A percentile compares a stretch with the other conserved stretches of the same genome.
These are phyloP conservation scores for Zoysia pacifica DNA, from an alignment of 176 grass and related monocot species.

Conservation along the genomic window DNA sequence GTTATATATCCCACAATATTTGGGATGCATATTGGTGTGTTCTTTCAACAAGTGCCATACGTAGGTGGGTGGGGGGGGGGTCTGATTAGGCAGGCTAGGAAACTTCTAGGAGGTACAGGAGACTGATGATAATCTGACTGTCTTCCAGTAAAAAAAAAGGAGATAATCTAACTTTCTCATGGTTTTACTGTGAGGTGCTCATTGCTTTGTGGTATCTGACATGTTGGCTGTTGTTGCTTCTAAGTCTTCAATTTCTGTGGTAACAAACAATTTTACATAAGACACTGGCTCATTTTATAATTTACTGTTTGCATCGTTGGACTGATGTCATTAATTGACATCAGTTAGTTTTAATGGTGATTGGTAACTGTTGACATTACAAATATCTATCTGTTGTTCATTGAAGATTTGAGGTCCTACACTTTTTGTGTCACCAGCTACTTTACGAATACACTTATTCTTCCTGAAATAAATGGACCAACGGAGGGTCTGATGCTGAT, in stretches of 20 bases:
- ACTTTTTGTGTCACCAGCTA: conserved; percentile 56
- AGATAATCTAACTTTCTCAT: conserved; percentile 1
- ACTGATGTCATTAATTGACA: conserved; percentile 17
- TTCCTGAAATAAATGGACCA: conserved; percentile 89
- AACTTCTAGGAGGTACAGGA: neutral
- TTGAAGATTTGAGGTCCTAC: conserved; percentile 1
- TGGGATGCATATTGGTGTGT: neutral
- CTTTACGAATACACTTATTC: conserved; percentile 96
- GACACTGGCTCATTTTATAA: neutral
- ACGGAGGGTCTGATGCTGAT: conserved; percentile 99
- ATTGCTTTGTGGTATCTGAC: neutral
- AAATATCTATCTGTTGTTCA: conserved; percentile 14
- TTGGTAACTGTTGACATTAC: conserved; percentile 19
- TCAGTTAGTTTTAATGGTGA: conserved; percentile 1
- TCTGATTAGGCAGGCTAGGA: neutral
- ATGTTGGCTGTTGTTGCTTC: neutral
- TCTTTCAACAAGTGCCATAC: neutral
- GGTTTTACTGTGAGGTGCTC: neutral
- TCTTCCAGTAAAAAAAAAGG: too few relatives aligned
- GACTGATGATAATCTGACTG: neutral
- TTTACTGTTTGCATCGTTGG: neutral
- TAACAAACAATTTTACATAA: neutral
- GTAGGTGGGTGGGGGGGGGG: neutral
- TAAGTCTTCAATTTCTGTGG: neutral
- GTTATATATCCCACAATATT: neutral